Evolutionary conservation across 768 basidiomycete genomes (phyloP), one percentile per base, ranked within the genome.

Genomic region (Lactarius vividus): DNA sequence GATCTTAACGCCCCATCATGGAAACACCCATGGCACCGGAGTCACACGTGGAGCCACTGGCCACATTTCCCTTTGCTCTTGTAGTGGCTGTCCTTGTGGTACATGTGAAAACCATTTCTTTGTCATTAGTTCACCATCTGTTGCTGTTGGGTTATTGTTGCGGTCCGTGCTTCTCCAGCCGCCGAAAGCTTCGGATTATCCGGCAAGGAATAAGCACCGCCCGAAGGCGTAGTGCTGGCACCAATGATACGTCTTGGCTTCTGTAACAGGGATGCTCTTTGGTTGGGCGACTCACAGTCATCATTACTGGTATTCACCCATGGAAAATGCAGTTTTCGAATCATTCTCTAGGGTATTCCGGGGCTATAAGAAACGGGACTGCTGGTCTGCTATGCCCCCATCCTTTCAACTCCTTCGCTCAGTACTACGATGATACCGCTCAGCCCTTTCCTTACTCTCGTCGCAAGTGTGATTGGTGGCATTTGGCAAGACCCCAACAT

Each of bases 361-460:
- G n/a, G 13, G 26, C 26, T 26, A 26, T 52, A 52, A 52, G 26
- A 26, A 52, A 26, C 23, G 1, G 49, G 26, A 16, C 49, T 52
- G 26, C 13, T 26, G 2, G 49, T 28, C 58, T 23, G 3, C 35
- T 33, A 52, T 52, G 0, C 16, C 10, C 2, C 39, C 42, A 16
- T 40, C 31, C 15, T 13, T 37, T 61, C 20, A 37, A n/a, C 28
- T 15, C 33, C 20, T 57, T 6, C 20, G 11, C 31, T 39, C 35
- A 44, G 26, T 31, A 39, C 8, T 11, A 57, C 61, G 42, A 56
- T 39, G 54, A 39, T 54, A 2, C 20, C 42, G 9, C 37, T 61
- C 33, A 35, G n/a, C 29, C 54, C 33, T 23, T 23, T 59, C 9
- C 31, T 65, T 57, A 39, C 64, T 42, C 23, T 65, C 13, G 59